Evolutionary conservation across 1,284 basidiomycete genomes (phyloP).

Genomic region (Grifola frondosa): DNA sequence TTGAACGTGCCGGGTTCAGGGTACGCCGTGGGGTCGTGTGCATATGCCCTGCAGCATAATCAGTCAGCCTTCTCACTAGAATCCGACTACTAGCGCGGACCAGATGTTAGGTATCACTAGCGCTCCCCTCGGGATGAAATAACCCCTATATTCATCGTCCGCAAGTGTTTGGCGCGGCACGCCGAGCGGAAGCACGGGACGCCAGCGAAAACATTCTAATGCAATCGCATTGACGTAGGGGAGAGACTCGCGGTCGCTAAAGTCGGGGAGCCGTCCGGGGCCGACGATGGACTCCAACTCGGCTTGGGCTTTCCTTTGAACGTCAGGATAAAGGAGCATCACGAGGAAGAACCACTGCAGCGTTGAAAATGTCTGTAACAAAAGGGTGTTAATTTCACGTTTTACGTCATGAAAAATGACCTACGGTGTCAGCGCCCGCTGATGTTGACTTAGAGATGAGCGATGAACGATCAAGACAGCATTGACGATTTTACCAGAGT

Average conservation of each 20-base stretch:
- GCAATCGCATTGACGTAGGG: conserved; percentile 15
- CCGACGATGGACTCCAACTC: conserved; percentile 15
- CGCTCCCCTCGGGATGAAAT: conserved; percentile 13
- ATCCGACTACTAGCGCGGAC: conserved; percentile 8
- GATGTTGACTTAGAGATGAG: too few species aligned
- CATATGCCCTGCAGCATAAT: conserved; percentile 20
- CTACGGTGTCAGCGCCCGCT: conserved; percentile 24
- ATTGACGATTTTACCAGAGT: conserved; percentile 16
- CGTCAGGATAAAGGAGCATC: conserved; percentile 24
- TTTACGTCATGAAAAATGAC: background rate
- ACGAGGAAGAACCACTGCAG: conserved; percentile 24
- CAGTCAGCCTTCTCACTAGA: background rate
- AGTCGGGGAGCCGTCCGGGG: conserved; percentile 10
- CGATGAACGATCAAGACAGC: background rate
- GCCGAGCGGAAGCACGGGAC: conserved; percentile 12
- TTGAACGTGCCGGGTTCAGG: conserved; percentile 23
- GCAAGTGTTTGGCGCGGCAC: conserved; percentile 10
- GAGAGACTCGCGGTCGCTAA: conserved; percentile 8
- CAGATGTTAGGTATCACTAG: conserved; percentile 11
- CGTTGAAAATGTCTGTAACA: conserved; percentile 21
- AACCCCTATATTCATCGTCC: conserved; percentile 16
- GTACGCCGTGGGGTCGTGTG: conserved; percentile 20
- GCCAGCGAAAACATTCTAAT: conserved; percentile 13
- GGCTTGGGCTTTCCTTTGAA: conserved; percentile 10
- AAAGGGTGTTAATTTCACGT: background rate